Conservation (phyloP, 176 grass and related monocot genomes). For the Eleusine indica region DNA sequence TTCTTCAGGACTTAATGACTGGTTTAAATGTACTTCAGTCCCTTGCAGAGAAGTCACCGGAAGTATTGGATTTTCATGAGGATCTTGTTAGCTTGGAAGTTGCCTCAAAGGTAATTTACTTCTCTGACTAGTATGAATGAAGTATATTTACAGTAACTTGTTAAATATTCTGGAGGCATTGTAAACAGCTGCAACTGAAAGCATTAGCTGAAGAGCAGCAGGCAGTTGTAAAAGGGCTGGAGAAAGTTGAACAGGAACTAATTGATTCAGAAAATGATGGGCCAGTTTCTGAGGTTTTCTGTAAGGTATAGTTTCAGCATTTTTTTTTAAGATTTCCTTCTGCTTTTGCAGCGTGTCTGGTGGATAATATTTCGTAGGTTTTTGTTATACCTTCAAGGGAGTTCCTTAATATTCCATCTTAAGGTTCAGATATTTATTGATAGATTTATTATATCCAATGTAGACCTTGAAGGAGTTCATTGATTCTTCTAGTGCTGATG, state of each 20-base stretch:
- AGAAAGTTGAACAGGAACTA: constrained; percentile 83
- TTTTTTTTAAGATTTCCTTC: constrained; percentile 10
- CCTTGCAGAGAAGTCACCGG: constrained; percentile 73
- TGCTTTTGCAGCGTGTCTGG: constrained; percentile 6
- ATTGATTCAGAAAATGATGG: constrained; percentile 86
- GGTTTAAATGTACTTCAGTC: constrained; percentile 70
- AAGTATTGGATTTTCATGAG: constrained; percentile 83
- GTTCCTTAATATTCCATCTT: constrained; percentile 9
- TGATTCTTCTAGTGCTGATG: constrained; percentile 74
- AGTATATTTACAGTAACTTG: constrained; percentile 23
- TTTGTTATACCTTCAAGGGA: not conserved
- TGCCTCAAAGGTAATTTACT: constrained; percentile 78
- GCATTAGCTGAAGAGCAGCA: constrained; percentile 82
- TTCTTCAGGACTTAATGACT: constrained; percentile 42
- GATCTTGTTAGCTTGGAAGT: constrained; percentile 85
- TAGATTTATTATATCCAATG: constrained; percentile 37
- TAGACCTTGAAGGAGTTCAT: constrained; percentile 93
- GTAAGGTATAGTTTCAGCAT: constrained; percentile 52
- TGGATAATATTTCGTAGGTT: constrained; percentile 22
- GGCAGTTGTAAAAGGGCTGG: constrained; percentile 77
- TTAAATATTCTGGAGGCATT: constrained; percentile 43
- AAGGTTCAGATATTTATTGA: constrained; percentile 2
- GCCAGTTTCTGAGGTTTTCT: constrained; percentile 76
- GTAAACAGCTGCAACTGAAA: constrained; percentile 86
- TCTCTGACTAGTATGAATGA: constrained; percentile 28